A percentile compares a stretch with the other conserved stretches of the same genome.
These are phyloP conservation scores for Penicillium nucicola DNA, from an alignment of 495 filamentous ascomycete genomes.

Conservation along the genomic window DNA sequence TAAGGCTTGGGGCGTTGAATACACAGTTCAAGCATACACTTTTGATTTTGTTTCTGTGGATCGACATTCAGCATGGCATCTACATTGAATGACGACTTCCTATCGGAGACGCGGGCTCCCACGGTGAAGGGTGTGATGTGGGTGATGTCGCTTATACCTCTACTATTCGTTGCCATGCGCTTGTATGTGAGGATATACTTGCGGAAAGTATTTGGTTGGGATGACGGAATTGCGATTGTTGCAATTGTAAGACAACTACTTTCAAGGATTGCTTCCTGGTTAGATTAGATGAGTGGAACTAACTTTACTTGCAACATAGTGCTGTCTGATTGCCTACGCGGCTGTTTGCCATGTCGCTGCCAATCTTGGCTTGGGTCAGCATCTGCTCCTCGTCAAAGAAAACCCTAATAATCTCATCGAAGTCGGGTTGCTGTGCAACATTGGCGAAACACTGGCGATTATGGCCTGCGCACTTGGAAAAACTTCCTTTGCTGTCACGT, in stretches of 20 bases:
- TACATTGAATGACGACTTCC: neutral
- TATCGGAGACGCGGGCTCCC: slow-evolving; percentile 10
- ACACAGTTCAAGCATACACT: neutral
- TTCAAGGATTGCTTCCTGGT: neutral
- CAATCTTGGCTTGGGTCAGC: slow-evolving; percentile 13
- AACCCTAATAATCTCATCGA: slow-evolving; percentile 15
- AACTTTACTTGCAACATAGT: slow-evolving; percentile 3
- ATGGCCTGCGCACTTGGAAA: slow-evolving; percentile 22
- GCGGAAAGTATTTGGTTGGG: slow-evolving; percentile 26
- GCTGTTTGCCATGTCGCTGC: slow-evolving; percentile 22
- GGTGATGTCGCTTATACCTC: slow-evolving; percentile 20
- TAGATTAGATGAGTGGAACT: too few relatives aligned
- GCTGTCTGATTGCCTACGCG: slow-evolving; percentile 20
- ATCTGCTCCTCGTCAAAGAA: slow-evolving; percentile 12
- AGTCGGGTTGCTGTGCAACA: slow-evolving; percentile 19
- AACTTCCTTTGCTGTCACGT: slow-evolving; percentile 19
- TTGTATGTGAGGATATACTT: slow-evolving; percentile 21
- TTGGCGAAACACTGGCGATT: slow-evolving; percentile 19
- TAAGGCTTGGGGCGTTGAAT: neutral
- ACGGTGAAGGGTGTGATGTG: slow-evolving; percentile 26
- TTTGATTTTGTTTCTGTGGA: neutral
- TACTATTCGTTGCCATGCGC: slow-evolving; percentile 18
- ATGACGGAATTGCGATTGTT: slow-evolving; percentile 22
- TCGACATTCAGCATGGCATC: neutral
- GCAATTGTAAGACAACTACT: slow-evolving; percentile 15